phyloP scores from a whole-genome alignment of 805 yeast genomes.

The Wickerhamomyces tratensis region DNA sequence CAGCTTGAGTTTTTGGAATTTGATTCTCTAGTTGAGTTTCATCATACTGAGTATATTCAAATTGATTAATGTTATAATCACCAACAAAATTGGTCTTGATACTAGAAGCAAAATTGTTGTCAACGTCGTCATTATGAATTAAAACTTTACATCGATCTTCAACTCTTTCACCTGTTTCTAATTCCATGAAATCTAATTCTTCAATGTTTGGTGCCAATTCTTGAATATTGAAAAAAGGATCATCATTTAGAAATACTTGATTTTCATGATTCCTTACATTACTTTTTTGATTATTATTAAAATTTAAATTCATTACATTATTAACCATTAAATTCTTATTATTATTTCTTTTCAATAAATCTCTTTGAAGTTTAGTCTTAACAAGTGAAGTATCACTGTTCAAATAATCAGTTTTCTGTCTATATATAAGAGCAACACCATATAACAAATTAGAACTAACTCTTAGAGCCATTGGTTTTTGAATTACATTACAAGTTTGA shows the following conservation, averaged over 20 bases:
- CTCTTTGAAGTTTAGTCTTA: conserved; percentile 16
- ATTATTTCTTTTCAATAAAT: conserved; percentile 4
- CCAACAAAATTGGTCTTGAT: not conserved
- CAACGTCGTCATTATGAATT: conserved; percentile 10
- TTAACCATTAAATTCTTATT: conserved; percentile 1
- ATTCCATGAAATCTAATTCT: conserved; percentile 9
- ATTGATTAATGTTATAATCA: no score
- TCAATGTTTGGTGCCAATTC: conserved; percentile 19
- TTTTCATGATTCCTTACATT: not conserved
- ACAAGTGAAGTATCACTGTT: conserved; percentile 17
- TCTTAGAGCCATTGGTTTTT: conserved; percentile 18
- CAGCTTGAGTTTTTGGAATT: no score
- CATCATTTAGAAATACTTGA: conserved; percentile 23
- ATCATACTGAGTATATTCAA: not conserved
- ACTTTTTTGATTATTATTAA: not conserved
- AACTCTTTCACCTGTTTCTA: no score
- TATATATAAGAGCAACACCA: conserved; percentile 37
- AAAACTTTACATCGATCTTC: not conserved
- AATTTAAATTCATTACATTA: no score
- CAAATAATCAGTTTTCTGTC: conserved; percentile 37
- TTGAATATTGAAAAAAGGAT: conserved; percentile 26
- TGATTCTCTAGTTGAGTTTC: not conserved
- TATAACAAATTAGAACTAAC: conserved; percentile 31
- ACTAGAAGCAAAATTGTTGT: conserved; percentile 7
- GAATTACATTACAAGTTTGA: conserved; percentile 24